phyloP scores from a whole-genome alignment of 768 basidiomycete genomes.

The Leccinum imitatum region DNA sequence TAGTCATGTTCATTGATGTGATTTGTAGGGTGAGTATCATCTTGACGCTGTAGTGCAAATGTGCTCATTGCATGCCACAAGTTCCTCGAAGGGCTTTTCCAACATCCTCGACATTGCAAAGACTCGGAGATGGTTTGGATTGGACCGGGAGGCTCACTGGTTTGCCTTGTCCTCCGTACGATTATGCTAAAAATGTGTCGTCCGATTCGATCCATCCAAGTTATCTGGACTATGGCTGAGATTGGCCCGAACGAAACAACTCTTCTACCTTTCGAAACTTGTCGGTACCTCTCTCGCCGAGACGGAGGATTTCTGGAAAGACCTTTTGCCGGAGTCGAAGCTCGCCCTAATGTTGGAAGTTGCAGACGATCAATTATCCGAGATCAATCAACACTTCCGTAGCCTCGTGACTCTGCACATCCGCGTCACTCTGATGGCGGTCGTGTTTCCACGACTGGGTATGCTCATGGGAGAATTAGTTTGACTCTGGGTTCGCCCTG shows the following conservation, averaged over 20 bases:
- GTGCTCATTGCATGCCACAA: conserved; percentile 29
- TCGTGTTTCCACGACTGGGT: conserved; percentile 81
- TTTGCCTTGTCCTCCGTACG: conserved; percentile 85
- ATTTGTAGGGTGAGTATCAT: conserved; percentile 64
- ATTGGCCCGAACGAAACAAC: conserved; percentile 73
- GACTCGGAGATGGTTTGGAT: conserved; percentile 80
- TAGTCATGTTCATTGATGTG: conserved; percentile 79
- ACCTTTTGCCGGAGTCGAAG: conserved; percentile 53
- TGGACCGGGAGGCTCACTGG: conserved; percentile 74
- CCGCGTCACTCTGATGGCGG: conserved; percentile 78
- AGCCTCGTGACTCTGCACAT: conserved; percentile 73
- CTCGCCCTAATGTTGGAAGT: conserved; percentile 59
- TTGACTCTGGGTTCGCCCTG: conserved; percentile 6
- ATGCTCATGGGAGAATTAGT: conserved; percentile 63
- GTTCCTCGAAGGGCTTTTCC: conserved; percentile 95
- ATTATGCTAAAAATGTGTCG: conserved; percentile 80
- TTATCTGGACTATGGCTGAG: conserved; percentile 87
- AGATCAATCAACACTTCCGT: conserved; percentile 66
- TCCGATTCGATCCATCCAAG: conserved; percentile 84
- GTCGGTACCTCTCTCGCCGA: conserved; percentile 69
- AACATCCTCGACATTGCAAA: conserved; percentile 83
- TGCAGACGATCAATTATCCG: conserved; percentile 45
- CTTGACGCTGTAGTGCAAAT: not conserved
- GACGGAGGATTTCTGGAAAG: conserved; percentile 71
- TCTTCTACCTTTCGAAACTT: conserved; percentile 65